Conservation (phyloP, 2,329 filamentous ascomycete species). For the Sarocladium strictum region DNA sequence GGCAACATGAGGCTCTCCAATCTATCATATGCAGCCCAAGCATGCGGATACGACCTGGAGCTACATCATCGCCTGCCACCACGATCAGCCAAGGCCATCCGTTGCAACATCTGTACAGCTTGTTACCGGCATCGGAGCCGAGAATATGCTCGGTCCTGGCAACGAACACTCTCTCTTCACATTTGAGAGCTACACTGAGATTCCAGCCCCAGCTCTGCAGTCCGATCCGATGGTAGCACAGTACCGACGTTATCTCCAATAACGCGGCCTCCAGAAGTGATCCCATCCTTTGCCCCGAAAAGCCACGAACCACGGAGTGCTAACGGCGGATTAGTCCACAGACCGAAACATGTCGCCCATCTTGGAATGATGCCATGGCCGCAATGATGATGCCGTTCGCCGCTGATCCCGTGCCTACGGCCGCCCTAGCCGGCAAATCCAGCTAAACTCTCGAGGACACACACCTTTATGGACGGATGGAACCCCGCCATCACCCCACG, state of each 20-base stretch:
- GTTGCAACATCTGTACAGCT: neutral
- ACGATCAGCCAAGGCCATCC: neutral
- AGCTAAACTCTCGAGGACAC: neutral
- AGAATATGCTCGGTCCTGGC: neutral
- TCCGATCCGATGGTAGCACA: neutral
- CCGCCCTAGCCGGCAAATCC: conserved; percentile 4
- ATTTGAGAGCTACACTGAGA: too few relatives aligned
- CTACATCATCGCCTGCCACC: neutral
- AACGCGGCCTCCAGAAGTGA: neutral
- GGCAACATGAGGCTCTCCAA: too few relatives aligned
- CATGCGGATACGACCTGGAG: neutral
- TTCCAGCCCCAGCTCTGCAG: neutral
- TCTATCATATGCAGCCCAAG: neutral
- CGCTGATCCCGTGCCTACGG: conserved; percentile 4
- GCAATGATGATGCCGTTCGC: conserved; percentile 2
- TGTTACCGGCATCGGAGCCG: neutral
- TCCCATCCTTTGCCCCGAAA: conserved; percentile 6
- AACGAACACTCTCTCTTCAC: too few relatives aligned
- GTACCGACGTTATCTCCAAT: neutral
- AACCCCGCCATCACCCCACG: conserved; percentile 6
- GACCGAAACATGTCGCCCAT: neutral
- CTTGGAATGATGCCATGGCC: neutral
- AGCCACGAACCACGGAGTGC: too few relatives aligned
- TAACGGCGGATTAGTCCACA: too few relatives aligned
- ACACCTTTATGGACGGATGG: conserved; percentile 1